phyloP scores from a whole-genome alignment of 805 yeast species.

The Candida yuanshanica region DNA sequence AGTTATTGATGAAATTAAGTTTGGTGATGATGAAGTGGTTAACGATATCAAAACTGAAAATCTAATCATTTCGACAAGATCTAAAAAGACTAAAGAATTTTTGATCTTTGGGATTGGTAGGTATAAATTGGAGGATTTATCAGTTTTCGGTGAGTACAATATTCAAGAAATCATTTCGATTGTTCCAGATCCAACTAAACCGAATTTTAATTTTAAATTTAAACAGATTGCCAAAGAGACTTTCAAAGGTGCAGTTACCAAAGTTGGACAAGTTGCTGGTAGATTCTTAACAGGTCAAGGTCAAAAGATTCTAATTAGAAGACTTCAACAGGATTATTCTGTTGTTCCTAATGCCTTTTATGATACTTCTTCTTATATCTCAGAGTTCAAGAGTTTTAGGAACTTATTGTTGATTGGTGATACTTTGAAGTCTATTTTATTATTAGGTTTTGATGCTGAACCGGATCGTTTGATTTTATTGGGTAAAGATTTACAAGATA shows the following conservation, averaged over 20 bases:
- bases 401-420: conserved; percentile 82
- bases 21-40: conserved; percentile 60
- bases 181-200: conserved; percentile 84
- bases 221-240: conserved; percentile 68
- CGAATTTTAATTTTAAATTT: conserved; percentile 75
- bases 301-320: conserved; percentile 70
- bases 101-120: conserved; percentile 76
- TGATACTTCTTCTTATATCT: conserved; percentile 75
- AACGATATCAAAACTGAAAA: conserved; percentile 30
- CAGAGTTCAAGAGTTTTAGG: conserved; percentile 78
- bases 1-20: conserved; percentile 61
- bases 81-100: conserved; percentile 50
- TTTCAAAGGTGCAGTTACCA: conserved; percentile 78
- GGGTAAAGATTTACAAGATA: conserved; percentile 63
- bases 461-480: conserved; percentile 81
- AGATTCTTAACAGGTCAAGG: conserved; percentile 82
- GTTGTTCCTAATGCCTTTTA: conserved; percentile 92
- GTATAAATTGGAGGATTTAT: conserved; percentile 72
- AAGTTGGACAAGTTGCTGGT: conserved; percentile 76
- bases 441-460: conserved; percentile 90
- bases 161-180: conserved; percentile 72
- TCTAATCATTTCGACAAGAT: conserved; percentile 33
- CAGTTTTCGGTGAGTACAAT: conserved; percentile 72
- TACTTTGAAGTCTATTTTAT: conserved; percentile 65
- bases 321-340: conserved; percentile 76